Base-by-base conservation (phyloP, 1,139 yeast species). In the Yarrowia galli region DNA sequence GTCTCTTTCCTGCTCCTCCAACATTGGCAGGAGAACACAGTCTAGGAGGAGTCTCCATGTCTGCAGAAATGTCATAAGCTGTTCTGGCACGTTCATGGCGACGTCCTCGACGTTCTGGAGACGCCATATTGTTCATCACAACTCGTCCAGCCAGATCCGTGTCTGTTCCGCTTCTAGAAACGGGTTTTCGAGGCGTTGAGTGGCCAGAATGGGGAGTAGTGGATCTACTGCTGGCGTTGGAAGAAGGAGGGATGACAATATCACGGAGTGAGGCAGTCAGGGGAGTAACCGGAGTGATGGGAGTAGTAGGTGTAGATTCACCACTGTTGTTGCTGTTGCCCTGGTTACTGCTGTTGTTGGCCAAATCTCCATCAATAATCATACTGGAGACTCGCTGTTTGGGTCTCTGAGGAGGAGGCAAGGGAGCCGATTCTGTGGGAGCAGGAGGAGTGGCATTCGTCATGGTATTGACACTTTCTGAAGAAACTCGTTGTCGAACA, bases 131-230 rank as follows among this genome's bases (percentile, higher is more conserved):
- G 61, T 40, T 40, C 61, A 54, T 54, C n/a, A 54, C 48, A 23
- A 53, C 60, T n/a, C 46, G 23, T n/a, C 61, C 64, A 10, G 60
- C 20, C 3, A 38, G 45, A 36, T 53, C 60, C 0, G 60, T 22
- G 15, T 53, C 60, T 15, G 60, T 53, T 53, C 35, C 45, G 13
- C 45, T 36, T 36, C 60, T 12, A 8, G 60, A 53, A 2, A 58
- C 64, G 13, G 64, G 64, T 32, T 58, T 58, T 58, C 64, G 38
- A 3, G 64, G 64, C 6, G 64, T 58, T 3, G 64, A 43, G 8
- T 32, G 51, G 1, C 64, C 51, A 25, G 63, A 58, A 28, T 43
- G 51, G 5, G 63, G 48, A 5, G 48, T 56, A 13, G 46, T 28
- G 0, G 48, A 40, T 9, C 46, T n/a, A 8, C 35, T 20, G 18